Evolutionary conservation across 2,329 filamentous ascomycete species (phyloP).

Genomic region (Karstenula rhodostoma): DNA sequence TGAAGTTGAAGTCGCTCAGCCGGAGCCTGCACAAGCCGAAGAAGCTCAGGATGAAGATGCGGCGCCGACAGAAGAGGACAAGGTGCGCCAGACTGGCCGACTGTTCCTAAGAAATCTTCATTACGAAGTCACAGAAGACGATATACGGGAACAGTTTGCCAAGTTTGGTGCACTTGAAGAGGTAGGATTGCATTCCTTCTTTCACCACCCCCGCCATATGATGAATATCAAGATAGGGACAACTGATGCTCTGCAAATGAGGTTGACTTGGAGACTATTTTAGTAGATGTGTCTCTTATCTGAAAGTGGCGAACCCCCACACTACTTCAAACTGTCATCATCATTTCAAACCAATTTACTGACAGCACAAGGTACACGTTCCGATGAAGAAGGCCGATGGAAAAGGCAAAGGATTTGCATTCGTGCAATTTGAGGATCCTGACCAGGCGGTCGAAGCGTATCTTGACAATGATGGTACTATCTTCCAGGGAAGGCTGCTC

Average conservation of each 20-base stretch:
- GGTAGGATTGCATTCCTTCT: slow-evolving; percentile 66
- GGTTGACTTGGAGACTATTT: slow-evolving; percentile 95
- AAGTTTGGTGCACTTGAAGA: slow-evolving; percentile 82
- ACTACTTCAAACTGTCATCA: neutral
- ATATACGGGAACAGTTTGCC: slow-evolving; percentile 76
- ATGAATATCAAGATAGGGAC: slow-evolving; percentile 99
- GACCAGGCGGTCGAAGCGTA: slow-evolving; percentile 81
- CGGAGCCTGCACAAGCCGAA: slow-evolving; percentile 14
- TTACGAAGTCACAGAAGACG: slow-evolving; percentile 79
- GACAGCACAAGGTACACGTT: slow-evolving; percentile 76
- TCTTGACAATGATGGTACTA: slow-evolving; percentile 78
- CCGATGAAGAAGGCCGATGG: slow-evolving; percentile 75
- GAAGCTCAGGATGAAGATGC: slow-evolving; percentile 49
- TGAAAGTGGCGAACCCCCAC: slow-evolving; percentile 61
- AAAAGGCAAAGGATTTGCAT: slow-evolving; percentile 87
- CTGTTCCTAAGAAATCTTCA: slow-evolving; percentile 90
- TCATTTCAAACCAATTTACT: slow-evolving; percentile 7
- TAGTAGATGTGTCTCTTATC: slow-evolving; percentile 99
- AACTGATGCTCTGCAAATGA: slow-evolving; percentile 96
- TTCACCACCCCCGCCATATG: slow-evolving; percentile 59
- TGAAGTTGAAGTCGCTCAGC: slow-evolving; percentile 12
- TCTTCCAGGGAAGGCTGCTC: slow-evolving; percentile 90
- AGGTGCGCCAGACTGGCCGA: slow-evolving; percentile 75
- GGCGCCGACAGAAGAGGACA: slow-evolving; percentile 60
- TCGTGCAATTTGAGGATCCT: slow-evolving; percentile 78